Evolutionary conservation across 176 grass and related monocot species (phyloP), one percentile per base, ranked within the genome.

Genomic region (Echinochloa phyllopogon): DNA sequence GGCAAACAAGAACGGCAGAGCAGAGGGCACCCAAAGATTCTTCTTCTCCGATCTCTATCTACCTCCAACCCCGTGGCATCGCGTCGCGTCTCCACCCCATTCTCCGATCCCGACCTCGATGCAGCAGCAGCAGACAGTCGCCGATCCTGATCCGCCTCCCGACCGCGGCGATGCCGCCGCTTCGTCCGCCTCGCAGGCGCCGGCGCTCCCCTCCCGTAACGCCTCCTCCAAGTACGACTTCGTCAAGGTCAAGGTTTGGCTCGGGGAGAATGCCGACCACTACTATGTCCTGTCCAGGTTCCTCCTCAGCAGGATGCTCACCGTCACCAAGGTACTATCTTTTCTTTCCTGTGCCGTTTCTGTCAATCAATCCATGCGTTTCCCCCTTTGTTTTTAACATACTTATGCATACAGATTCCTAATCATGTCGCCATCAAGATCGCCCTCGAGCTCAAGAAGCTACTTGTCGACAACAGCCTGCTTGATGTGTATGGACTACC

Each of bases 211-310:
- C 56, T 92, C 93, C 76, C 88, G 96, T 77, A 95, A 93, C 67
- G 93, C 91, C 61, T 94, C 96, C 47, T 98, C 96, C 85, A 98
- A 98, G 85, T 98, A 98, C 80, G 96, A 98, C 82, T 98, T 98
- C 81, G 93, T 98, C 72, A 98, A 95, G 93, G 95, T 97, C 37
- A 98, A 98, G 90, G 93, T 98, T 4, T 98, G 96, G 96, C 89
- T 98, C 27, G 96, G 91, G 17, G 93, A 98, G 74, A 95, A 98
- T 75, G 96, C 96, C n/a, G 93, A 98, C 86, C 96, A 98, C 68
- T 95, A 98, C 83, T 98, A 98, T 37, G 96, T 97, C 37, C 82
- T 97, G 21, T 97, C 95, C 70, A 87, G 95, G 72, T 97, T 97
- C 82, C 95, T 97, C 82, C 95, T 97, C 11, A 91, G 95, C 80